Base-by-base conservation (phyloP, 768 basidiomycete genomes). In the Asterophora lycoperdoides region DNA sequence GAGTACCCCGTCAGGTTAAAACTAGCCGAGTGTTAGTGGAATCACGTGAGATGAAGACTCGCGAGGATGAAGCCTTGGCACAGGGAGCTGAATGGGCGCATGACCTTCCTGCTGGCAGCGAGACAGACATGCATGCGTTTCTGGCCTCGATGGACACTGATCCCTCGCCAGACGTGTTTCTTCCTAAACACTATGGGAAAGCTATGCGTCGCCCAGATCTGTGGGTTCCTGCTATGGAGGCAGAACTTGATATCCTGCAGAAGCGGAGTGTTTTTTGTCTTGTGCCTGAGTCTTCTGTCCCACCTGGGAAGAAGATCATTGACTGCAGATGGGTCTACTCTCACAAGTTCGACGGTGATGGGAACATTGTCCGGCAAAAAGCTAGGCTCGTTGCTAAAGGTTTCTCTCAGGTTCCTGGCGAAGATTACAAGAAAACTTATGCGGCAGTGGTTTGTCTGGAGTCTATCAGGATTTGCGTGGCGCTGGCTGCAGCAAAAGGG, bases 341-440 rank as follows among this genome's bases (percentile, higher is more conserved):
- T 19, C 44, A 53, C 15, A 72, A 72, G 51, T 41, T 46, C 30
- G 59, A 69, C 44, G 53, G 41, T 3, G 29, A 55, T 8, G 66
- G 68, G n/a, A 52, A 51, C 3, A 41, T 68, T 17, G 41, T 46
- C 4, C 42, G 56, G 6, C 54, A 63, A 53, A 70, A 70, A 51
- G 55, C 48, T 2, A 26, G 52, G 13, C 30, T 53, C 9, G 55
- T 56, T 1, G 44, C 54, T 14, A 42, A 42, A 15, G 41, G 41
- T 14, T 42, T 26, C 26, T 26, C 41, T 11, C 41, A 42, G 23
- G 47, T 58, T 4, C 55, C 54, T 9, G 68, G 71, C 6, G 40
- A 68, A 14, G 65, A 68, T 48, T 68, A 52, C 43, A 29, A 47
- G 26, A 46, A 57, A 34, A 52, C 51, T 4, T 52, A 49, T 29